Base-by-base conservation (phyloP, 371 early-diverging fungal genomes). In the Lichtheimia corymbifera region DNA sequence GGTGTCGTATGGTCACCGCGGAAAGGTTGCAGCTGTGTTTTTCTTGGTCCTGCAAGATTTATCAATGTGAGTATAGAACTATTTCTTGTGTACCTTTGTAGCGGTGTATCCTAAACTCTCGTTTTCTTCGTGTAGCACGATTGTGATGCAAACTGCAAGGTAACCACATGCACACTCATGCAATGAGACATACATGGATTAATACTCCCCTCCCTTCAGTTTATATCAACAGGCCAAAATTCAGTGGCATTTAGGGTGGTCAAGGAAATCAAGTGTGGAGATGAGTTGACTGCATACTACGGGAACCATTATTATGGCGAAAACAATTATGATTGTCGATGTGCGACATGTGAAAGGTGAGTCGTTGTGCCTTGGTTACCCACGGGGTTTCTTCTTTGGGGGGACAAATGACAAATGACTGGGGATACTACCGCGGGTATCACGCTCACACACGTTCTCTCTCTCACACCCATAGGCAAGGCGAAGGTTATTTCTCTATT, bases 21-120 rank as follows among this genome's bases (percentile, higher is more conserved):
- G 42, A 80, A 85, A 52, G 84, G 84, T 12, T 75, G 82, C 61
- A 88, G 86, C 70, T 92, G 92, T 58, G 70, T 97, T 24, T 92
- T 97, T 58, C 77, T 95, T 17, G 98, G 98, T 7, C 98, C 98
- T 28, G 97, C 93, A 2, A 85, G 98, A 6, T 97, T 97, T 73
- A 92, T 93, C 18, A 97, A 97, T 65, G 81, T 82, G 75, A 63
- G 74, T 53, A n/a, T 47, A 35, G 35, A 35, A 9, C 35, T 0
- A 35, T 35, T 35, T 60, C 12, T 28, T 43, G 11, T 27, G 14
- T 43, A 27, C 41, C 25, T 24, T 7, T 49, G 14, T 45, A 27
- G n/a, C 9, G 5, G 22, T 47, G 15, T 30, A 50, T 30, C 52
- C 11, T 18, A 47, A 47, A 47, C 47, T 47, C 6, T 47, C 18